Evolutionary conservation across 495 filamentous ascomycete genomes (phyloP).

Genomic region (Lophiostoma macrostomum): DNA sequence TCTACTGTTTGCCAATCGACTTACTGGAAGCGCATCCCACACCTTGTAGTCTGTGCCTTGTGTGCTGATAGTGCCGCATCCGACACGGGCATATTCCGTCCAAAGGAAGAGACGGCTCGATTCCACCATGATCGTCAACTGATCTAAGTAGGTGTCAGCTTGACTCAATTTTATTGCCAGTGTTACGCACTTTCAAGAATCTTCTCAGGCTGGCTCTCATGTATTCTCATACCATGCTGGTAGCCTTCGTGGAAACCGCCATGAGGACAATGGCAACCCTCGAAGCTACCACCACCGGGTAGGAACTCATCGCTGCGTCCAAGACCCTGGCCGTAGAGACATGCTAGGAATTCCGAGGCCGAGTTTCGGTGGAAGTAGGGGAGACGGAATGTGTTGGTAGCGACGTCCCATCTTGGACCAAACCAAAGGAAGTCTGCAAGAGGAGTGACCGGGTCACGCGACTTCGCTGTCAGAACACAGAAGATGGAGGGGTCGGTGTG

Average conservation of each 20-base stretch:
- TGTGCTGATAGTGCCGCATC: conserved; percentile 40
- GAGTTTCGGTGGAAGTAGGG: conserved; percentile 48
- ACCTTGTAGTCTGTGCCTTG: conserved; percentile 45
- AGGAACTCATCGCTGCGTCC: conserved; percentile 46
- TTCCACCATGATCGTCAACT: conserved; percentile 44
- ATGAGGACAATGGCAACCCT: conserved; percentile 46
- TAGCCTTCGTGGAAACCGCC: conserved; percentile 47
- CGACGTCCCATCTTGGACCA: conserved; percentile 46
- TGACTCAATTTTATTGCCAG: neutral
- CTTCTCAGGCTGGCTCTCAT: conserved; percentile 44
- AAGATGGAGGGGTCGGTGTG: conserved; percentile 46
- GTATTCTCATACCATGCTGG: conserved; percentile 43
- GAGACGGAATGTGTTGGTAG: conserved; percentile 46
- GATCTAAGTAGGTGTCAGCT: conserved; percentile 12
- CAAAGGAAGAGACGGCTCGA: conserved; percentile 45
- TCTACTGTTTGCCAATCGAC: neutral
- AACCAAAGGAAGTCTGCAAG: conserved; percentile 48
- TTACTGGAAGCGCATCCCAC: conserved; percentile 44
- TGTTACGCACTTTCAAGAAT: conserved; percentile 42
- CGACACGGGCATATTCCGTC: conserved; percentile 43
- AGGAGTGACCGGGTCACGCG: conserved; percentile 41
- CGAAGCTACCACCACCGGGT: conserved; percentile 46
- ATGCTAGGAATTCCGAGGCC: conserved; percentile 46
- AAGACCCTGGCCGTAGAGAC: conserved; percentile 44
- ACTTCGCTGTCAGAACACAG: conserved; percentile 44